These are phyloP conservation scores for Talaromyces proteolyticus DNA, from an alignment of 495 filamentous ascomycete species.

Conservation along the genomic window DNA sequence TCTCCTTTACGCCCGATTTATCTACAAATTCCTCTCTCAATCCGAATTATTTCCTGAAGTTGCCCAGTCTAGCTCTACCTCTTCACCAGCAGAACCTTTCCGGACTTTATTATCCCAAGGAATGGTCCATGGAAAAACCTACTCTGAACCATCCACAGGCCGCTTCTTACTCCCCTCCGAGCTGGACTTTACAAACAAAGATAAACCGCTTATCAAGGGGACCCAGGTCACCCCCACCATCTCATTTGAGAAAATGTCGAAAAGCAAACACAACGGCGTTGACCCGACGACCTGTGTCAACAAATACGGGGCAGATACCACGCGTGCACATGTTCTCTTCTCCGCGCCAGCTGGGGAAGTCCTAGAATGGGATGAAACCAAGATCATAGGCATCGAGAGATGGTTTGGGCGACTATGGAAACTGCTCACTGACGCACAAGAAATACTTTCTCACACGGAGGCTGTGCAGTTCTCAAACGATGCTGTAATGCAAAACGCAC, in stretches of 20 bases:
- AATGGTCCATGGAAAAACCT: slow-evolving; percentile 89
- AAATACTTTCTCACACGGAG: neutral
- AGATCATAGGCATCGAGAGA: slow-evolving; percentile 72
- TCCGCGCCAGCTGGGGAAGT: slow-evolving; percentile 77
- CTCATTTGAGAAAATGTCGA: slow-evolving; percentile 91
- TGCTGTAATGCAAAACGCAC: slow-evolving; percentile 5
- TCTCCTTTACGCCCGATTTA: slow-evolving; percentile 86
- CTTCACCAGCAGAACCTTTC: slow-evolving; percentile 62
- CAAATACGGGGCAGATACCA: slow-evolving; percentile 76
- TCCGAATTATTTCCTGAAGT: slow-evolving; percentile 47
- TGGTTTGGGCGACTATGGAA: slow-evolving; percentile 69
- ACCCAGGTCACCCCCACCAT: slow-evolving; percentile 52
- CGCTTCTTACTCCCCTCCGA: slow-evolving; percentile 75
- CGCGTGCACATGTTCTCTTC: slow-evolving; percentile 81
- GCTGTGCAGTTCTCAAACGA: slow-evolving; percentile 5
- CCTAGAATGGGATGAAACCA: slow-evolving; percentile 81
- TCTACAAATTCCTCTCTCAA: slow-evolving; percentile 75
- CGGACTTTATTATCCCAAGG: slow-evolving; percentile 76
- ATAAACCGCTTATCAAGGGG: slow-evolving; percentile 52
- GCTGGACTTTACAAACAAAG: slow-evolving; percentile 54
- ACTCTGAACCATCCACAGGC: slow-evolving; percentile 65
- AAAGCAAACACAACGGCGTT: slow-evolving; percentile 91
- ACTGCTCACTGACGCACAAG: slow-evolving; percentile 34
- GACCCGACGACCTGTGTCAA: slow-evolving; percentile 66
- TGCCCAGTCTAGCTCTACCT: slow-evolving; percentile 17